These are phyloP conservation scores for Coix lacrymajobi DNA, from an alignment of 176 grass and related monocot genomes.

Conservation along the genomic window DNA sequence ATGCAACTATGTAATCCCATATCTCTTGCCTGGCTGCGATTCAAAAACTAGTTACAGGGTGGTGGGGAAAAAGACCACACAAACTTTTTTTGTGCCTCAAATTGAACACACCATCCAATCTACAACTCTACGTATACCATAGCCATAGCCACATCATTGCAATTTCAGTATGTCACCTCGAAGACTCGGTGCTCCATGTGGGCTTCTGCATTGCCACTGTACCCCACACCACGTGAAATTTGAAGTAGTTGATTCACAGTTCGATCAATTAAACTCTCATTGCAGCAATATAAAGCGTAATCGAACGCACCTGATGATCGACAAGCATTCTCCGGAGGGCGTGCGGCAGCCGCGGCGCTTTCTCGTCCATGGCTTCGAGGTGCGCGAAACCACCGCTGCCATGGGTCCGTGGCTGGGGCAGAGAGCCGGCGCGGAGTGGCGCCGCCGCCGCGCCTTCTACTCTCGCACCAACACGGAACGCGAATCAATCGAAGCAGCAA, in stretches of 20 bases:
- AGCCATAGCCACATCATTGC: background rate
- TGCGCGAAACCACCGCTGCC: background rate
- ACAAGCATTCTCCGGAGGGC: background rate
- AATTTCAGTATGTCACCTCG: background rate
- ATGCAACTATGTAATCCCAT: background rate
- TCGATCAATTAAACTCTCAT: background rate
- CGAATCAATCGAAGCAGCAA: background rate
- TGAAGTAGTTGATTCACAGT: background rate
- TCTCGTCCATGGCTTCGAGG: background rate
- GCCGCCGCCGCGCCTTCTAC: background rate
- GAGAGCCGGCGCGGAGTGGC: background rate
- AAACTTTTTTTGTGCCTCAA: background rate
- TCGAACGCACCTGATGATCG: slow-evolving; percentile 11
- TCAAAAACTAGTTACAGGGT: background rate
- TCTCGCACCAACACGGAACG: background rate
- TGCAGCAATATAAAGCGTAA: background rate
- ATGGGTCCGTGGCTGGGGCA: background rate
- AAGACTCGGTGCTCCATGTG: background rate
- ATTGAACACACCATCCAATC: background rate
- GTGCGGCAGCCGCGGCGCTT: background rate
- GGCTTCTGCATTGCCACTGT: background rate
- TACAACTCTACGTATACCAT: background rate
- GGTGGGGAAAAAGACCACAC: background rate
- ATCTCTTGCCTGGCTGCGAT: background rate
- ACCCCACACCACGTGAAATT: background rate